A percentile compares a stretch with the other conserved stretches of the same genome.
Conservation (phyloP, 2,329 filamentous ascomycete genomes). For the Verticillium longisporum region DNA sequence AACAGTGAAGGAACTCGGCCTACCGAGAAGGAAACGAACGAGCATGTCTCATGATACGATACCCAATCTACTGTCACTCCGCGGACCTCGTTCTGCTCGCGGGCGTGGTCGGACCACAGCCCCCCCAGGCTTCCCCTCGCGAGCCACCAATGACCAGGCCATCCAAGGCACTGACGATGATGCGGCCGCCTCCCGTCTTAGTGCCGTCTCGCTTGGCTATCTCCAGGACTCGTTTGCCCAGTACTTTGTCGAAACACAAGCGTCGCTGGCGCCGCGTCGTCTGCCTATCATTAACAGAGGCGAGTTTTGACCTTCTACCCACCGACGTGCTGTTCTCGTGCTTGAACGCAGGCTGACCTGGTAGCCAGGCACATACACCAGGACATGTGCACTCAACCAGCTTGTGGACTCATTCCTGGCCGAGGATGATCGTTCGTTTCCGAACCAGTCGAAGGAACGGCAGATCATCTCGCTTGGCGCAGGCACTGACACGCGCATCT, state of each 20-base stretch:
- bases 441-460: constrained; percentile 12
- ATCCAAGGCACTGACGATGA: constrained; percentile 90
- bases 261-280: constrained; percentile 50
- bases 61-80: constrained; percentile 64
- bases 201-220: constrained; percentile 81
- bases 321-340: background rate
- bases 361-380: constrained; percentile 75
- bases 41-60: constrained; percentile 67
- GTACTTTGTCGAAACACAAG: constrained; percentile 52
- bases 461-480: constrained; percentile 92
- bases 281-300: constrained; percentile 94
- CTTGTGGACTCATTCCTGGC: constrained; percentile 68
- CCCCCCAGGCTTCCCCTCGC: constrained; percentile 14
- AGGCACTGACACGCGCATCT: constrained; percentile 85
- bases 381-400: constrained; percentile 74
- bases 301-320: constrained; percentile 27
- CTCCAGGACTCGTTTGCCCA: constrained; percentile 73
- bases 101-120: constrained; percentile 26
- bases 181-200: constrained; percentile 81
- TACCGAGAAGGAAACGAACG: no score
- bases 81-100: constrained; percentile 35
- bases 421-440: constrained; percentile 6
- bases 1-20: no score
- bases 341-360: constrained; percentile 5
- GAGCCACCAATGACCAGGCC: constrained; percentile 55